Conservation (phyloP, 2,329 filamentous ascomycete genomes). For the Colletotrichum magnum region DNA sequence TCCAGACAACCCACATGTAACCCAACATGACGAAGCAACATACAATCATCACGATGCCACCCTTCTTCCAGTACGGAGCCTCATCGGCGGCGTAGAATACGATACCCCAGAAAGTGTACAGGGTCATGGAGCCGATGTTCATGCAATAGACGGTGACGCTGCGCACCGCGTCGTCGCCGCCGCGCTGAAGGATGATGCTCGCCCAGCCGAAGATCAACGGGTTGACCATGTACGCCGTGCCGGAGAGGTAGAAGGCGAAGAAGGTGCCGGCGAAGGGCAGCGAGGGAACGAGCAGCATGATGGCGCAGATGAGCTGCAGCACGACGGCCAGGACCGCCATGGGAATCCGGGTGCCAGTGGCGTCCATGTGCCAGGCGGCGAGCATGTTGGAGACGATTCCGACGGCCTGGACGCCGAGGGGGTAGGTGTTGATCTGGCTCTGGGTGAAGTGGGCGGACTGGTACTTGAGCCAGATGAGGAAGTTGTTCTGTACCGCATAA, state of each 20-base stretch:
- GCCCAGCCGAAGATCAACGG: constrained; percentile 58
- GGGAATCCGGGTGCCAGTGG: constrained; percentile 50
- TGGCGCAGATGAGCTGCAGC: constrained; percentile 51
- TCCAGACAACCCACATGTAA: constrained; percentile 37
- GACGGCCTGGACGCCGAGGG: constrained; percentile 53
- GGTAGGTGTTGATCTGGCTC: constrained; percentile 54
- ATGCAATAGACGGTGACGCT: constrained; percentile 55
- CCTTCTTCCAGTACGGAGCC: constrained; percentile 54
- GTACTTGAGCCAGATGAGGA: constrained; percentile 49
- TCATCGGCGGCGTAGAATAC: constrained; percentile 52
- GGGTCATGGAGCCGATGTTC: constrained; percentile 53
- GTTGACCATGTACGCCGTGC: constrained; percentile 56
- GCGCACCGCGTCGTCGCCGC: constrained; percentile 54
- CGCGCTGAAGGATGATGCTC: constrained; percentile 52
- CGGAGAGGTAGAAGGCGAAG: constrained; percentile 54
- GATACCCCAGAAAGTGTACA: constrained; percentile 59
- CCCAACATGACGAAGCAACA: constrained; percentile 34
- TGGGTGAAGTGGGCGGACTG: constrained; percentile 45
- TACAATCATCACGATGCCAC: constrained; percentile 52
- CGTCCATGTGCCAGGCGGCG: constrained; percentile 54
- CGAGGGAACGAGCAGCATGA: constrained; percentile 50
- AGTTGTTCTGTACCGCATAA: constrained; percentile 46
- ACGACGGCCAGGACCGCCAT: constrained; percentile 51
- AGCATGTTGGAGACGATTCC: constrained; percentile 49
- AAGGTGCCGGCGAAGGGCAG: constrained; percentile 46